A percentile compares a stretch with the other conserved stretches of the same genome.
Conservation (phyloP, 768 basidiomycete species). For the Hypholoma sublateritium region DNA sequence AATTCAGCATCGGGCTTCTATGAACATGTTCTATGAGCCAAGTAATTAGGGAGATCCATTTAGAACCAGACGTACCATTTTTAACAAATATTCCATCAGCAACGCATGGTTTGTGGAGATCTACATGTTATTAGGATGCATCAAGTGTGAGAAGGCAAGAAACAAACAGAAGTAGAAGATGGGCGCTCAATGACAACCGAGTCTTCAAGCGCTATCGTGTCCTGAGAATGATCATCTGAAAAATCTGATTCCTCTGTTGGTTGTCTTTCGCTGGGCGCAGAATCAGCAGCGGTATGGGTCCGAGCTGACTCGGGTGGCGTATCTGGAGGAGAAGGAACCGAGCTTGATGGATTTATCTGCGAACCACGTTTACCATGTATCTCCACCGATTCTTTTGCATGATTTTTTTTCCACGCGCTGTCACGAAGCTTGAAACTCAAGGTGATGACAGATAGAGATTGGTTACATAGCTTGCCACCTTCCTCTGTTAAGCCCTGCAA, state of each 20-base stretch:
- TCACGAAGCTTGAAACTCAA: slow-evolving; percentile 2
- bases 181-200: no score
- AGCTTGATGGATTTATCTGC: background rate
- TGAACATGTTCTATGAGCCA: background rate
- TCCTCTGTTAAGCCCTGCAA: background rate
- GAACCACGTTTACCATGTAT: no score
- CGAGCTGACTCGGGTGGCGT: no score
- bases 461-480: background rate
- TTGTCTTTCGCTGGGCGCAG: no score
- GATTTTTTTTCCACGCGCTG: background rate
- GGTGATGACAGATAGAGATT: slow-evolving; percentile 7
- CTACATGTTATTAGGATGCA: no score
- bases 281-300: no score
- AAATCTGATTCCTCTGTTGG: no score
- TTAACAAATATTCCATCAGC: background rate
- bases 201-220: no score
- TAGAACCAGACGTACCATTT: background rate
- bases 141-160: background rate
- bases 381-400: background rate
- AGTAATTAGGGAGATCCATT: background rate
- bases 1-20: background rate
- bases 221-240: no score
- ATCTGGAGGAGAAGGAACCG: background rate
- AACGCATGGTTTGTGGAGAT: background rate
- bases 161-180: background rate